A percentile compares a stretch with the other conserved stretches of the same genome.
phyloP scores from a whole-genome alignment of 768 basidiomycete species.

The Serendipita vermifera region DNA sequence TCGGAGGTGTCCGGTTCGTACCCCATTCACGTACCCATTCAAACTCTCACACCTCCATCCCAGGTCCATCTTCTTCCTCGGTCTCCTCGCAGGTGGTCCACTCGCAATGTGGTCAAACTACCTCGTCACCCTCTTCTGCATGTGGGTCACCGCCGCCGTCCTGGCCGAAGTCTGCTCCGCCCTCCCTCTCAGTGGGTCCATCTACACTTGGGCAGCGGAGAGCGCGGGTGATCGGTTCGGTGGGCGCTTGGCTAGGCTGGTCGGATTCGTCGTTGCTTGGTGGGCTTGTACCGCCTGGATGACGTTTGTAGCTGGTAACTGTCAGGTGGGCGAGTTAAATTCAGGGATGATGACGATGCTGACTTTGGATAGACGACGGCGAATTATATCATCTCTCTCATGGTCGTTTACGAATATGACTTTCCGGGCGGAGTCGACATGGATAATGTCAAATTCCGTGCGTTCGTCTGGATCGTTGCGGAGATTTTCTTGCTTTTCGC shows the following conservation, averaged over 20 bases:
- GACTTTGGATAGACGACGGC: conserved; percentile 60
- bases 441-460: conserved; percentile 72
- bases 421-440: conserved; percentile 69
- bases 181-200: conserved; percentile 74
- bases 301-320: conserved; percentile 81
- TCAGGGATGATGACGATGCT: too few species aligned
- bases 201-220: conserved; percentile 91
- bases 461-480: conserved; percentile 71
- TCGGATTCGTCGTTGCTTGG: conserved; percentile 85
- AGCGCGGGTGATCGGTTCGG: conserved; percentile 83
- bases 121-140: conserved; percentile 41
- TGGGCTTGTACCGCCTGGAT: conserved; percentile 96
- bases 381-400: conserved; percentile 78
- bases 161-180: conserved; percentile 88
- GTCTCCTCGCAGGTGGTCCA: conserved; percentile 73
- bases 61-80: conserved; percentile 68
- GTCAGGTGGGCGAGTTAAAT: too few species aligned
- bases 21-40: not conserved
- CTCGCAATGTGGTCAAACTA: conserved; percentile 60
- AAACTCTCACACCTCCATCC: not conserved
- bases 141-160: conserved; percentile 76
- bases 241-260: conserved; percentile 70
- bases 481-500: conserved; percentile 58
- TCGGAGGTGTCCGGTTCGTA: conserved; percentile 65
- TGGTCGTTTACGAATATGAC: conserved; percentile 64